phyloP scores from a whole-genome alignment of 139 green algal species.

The Asterochloris sp. region DNA sequence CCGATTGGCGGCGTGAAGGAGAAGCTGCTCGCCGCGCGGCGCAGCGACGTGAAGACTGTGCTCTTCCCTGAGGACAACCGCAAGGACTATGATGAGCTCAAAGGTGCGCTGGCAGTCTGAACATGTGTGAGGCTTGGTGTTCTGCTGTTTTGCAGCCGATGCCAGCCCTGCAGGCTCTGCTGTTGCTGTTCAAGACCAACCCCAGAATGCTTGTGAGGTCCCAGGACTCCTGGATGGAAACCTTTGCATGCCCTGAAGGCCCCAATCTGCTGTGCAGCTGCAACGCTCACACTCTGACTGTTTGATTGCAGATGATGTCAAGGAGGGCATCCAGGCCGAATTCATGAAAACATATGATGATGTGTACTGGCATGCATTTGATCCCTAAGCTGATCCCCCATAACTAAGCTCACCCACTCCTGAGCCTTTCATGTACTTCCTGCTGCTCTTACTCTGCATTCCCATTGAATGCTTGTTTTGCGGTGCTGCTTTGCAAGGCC shows the following conservation, averaged over 20 bases:
- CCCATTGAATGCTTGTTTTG: background rate
- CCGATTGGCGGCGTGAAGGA: conserved; percentile 94
- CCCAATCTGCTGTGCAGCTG: background rate
- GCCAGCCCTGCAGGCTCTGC: background rate
- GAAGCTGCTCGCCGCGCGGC: conserved; percentile 83
- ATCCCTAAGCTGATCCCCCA: background rate
- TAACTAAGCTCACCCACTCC: background rate
- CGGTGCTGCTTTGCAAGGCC: too few relatives aligned
- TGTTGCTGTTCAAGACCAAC: background rate
- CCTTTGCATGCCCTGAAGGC: background rate
- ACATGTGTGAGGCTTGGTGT: background rate
- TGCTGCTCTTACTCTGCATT: background rate
- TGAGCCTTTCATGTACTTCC: background rate
- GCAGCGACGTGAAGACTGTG: conserved; percentile 55
- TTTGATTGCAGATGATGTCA: conserved; percentile 61
- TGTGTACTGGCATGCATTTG: conserved; percentile 79
- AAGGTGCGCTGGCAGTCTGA: conserved; percentile 2
- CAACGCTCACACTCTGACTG: background rate
- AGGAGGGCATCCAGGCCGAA: conserved; percentile 72
- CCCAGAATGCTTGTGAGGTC: background rate
- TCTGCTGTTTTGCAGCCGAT: background rate
- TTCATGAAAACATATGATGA: conserved; percentile 88
- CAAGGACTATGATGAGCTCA: conserved; percentile 91
- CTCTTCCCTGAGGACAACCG: conserved; percentile 91
- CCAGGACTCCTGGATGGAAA: background rate